These are phyloP conservation scores for Ogataea ramenticola DNA, from an alignment of 805 yeast genomes.

Conservation along the genomic window DNA sequence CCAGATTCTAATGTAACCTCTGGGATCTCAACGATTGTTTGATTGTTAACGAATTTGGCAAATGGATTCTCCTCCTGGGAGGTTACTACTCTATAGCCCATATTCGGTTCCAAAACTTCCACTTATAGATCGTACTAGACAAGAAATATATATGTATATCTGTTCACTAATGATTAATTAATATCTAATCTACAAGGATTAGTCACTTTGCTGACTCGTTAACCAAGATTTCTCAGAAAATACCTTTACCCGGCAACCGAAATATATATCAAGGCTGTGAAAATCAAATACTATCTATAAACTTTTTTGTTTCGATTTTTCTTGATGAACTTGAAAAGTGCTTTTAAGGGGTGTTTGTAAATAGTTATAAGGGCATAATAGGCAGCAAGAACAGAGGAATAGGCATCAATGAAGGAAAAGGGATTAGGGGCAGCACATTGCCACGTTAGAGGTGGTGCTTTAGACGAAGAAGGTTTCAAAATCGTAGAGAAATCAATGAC, in stretches of 20 bases:
- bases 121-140: too few species aligned
- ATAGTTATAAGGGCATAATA: too few species aligned
- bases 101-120: not conserved
- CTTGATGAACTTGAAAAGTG: too few species aligned
- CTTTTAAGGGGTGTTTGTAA: too few species aligned
- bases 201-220: too few species aligned
- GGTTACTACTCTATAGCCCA: slow-evolving; percentile 31
- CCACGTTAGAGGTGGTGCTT: slow-evolving; percentile 10
- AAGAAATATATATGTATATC: too few species aligned
- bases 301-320: too few species aligned
- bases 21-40: slow-evolving; percentile 74
- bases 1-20: slow-evolving; percentile 75
- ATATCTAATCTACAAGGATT: not conserved
- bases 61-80: slow-evolving; percentile 60
- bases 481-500: slow-evolving; percentile 2
- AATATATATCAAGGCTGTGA: too few species aligned
- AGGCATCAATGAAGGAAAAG: not conserved
- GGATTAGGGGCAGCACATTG: slow-evolving; percentile 10
- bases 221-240: too few species aligned
- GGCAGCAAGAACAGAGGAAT: too few species aligned
- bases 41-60: slow-evolving; percentile 63
- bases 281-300: too few species aligned
- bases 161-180: not conserved
- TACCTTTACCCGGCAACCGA: not conserved
- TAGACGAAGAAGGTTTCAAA: not conserved